Evolutionary conservation across 2,329 filamentous ascomycete species (phyloP).

Genomic region (Aspergillus sp.): DNA sequence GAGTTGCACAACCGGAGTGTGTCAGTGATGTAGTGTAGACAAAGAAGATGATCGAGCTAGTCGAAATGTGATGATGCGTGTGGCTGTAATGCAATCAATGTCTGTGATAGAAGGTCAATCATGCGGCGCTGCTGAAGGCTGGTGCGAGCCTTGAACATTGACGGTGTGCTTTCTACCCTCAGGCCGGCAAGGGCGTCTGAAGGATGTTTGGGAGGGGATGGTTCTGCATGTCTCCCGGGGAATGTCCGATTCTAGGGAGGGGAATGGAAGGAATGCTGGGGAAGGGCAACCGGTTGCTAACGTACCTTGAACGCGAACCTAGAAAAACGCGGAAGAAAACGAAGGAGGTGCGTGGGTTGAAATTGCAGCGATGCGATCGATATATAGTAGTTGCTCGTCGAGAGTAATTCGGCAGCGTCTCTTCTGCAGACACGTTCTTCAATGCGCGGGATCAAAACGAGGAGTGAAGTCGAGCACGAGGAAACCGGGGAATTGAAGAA

Average conservation of each 20-base stretch:
- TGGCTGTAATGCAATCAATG: constrained; percentile 3
- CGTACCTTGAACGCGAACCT: constrained; percentile 19
- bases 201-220: constrained; percentile 18
- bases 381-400: constrained; percentile 1
- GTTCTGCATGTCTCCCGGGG: constrained; percentile 23
- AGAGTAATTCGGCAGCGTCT: background rate
- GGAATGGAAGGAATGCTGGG: constrained; percentile 35
- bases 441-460: constrained; percentile 16
- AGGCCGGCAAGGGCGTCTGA: constrained; percentile 16
- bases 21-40: background rate
- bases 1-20: too few relatives aligned
- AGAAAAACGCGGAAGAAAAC: constrained; percentile 2
- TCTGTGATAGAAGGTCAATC: background rate
- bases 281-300: constrained; percentile 23
- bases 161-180: constrained; percentile 14
- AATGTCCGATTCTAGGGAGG: constrained; percentile 31
- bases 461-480: constrained; percentile 21
- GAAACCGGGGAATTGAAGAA: constrained; percentile 17
- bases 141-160: constrained; percentile 11
- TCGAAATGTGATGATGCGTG: constrained; percentile 8
- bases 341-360: background rate
- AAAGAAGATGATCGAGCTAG: background rate
- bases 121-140: constrained; percentile 10
- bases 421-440: constrained; percentile 19
- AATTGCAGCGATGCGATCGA: background rate